Conservation (phyloP, 2,329 filamentous ascomycete genomes). For the Trichoderma brevicompactum region DNA sequence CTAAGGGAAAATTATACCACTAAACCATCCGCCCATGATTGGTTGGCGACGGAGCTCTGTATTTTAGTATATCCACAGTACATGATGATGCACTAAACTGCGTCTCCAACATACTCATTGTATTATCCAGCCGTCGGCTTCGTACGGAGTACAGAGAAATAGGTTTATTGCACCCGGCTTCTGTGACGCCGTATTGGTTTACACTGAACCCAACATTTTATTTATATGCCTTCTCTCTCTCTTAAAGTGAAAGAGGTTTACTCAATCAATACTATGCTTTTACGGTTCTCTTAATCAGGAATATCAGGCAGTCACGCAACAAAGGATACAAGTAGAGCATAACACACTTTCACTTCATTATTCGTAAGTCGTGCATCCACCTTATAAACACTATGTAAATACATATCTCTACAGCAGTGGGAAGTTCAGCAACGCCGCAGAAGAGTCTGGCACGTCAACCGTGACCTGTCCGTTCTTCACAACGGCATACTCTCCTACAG, state of each 20-base stretch:
- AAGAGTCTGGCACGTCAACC: constrained; percentile 49
- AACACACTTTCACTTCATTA: constrained; percentile 3
- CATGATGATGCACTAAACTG: too few relatives aligned
- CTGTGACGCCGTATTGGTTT: too few relatives aligned
- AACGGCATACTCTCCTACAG: constrained; percentile 51
- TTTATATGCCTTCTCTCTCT: too few relatives aligned
- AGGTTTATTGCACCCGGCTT: too few relatives aligned
- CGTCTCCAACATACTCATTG: too few relatives aligned
- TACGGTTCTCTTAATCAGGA: not conserved
- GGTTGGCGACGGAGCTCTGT: not conserved
- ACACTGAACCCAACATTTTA: too few relatives aligned
- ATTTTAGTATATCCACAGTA: not conserved
- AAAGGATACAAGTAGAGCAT: constrained; percentile 5
- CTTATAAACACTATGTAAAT: not conserved
- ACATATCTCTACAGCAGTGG: not conserved
- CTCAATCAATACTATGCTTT: not conserved
- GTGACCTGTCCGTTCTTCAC: constrained; percentile 44
- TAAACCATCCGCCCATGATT: constrained; percentile 31
- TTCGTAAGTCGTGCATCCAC: constrained; percentile 8
- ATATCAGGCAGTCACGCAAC: not conserved
- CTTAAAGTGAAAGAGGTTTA: too few relatives aligned
- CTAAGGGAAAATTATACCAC: constrained; percentile 31
- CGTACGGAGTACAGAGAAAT: too few relatives aligned
- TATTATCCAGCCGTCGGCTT: too few relatives aligned
- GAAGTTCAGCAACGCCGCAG: constrained; percentile 47